Base-by-base conservation (phyloP, 2,329 filamentous ascomycete genomes). In the Epichloe elymi region DNA sequence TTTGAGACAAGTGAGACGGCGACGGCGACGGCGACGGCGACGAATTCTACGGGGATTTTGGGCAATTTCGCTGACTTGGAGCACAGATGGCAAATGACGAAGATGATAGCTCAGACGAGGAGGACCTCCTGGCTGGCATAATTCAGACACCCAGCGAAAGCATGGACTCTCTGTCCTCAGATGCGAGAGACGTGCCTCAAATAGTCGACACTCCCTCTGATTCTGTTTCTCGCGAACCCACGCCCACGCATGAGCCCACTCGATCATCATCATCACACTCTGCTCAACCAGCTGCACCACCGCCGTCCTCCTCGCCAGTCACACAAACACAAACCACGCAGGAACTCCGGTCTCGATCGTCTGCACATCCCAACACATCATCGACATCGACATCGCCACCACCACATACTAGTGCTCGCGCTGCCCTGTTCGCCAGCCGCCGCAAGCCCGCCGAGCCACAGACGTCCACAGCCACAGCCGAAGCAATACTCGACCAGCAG, bases 401-500 rank as follows among this genome's bases (percentile, higher is more conserved):
- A 1, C 57, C 63, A 17, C 63, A 69, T 50, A 62, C 65, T 3
- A 67, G 66, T 1, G 67, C 65, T 12, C 70, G 71, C 50, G 68
- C 68, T 6, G 67, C 70, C 15, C 71, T 75, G 54, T 74, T 75
- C 58, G 70, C 70, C 46, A 64, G 59, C 56, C 65, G 65, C 43
- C 60, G 66, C 50, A 63, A 67, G 12, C 60, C 68, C 11, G 59
- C 67, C 6, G 61, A 67, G 20, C 61, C 65, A 1, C 59, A 67
- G 50, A 60, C 66, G 3, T 69, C 73, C 4, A 73, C 73, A 1
- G 72, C 78, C 10, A 76, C 78, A 15, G 75, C 80, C 1, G 88
- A 95, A 69, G 76, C 82, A 0, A 76, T 89, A 35, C 78, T 95
- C 42, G 80, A 86, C 59, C 78, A 85, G 61, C 81, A 95, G 62